These are phyloP conservation scores for Triticum dicoccoides DNA, from an alignment of 176 grass and related monocot species.

Conservation along the genomic window DNA sequence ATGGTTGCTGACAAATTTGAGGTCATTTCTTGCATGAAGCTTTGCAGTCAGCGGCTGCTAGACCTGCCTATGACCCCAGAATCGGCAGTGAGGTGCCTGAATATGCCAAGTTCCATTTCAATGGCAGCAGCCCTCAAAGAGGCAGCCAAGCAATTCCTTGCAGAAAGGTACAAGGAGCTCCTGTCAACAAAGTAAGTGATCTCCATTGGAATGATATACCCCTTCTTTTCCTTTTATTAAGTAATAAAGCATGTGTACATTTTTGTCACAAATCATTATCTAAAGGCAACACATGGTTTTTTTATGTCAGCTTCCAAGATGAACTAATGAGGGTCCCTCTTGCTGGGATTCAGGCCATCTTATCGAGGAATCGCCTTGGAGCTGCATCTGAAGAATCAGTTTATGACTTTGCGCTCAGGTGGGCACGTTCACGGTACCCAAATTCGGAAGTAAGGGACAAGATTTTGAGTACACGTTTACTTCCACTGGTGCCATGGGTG, in stretches of 20 bases:
- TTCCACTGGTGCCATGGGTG: slow-evolving; percentile 18
- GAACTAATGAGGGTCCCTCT: slow-evolving; percentile 63
- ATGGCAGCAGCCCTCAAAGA: slow-evolving; percentile 14
- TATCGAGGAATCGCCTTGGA: slow-evolving; percentile 68
- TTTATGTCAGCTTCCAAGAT: slow-evolving; percentile 62
- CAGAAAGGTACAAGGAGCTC: slow-evolving; percentile 51
- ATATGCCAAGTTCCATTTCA: slow-evolving; percentile 66
- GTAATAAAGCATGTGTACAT: too few relatives aligned
- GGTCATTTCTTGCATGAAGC: background rate
- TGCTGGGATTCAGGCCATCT: slow-evolving; percentile 29
- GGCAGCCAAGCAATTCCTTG: slow-evolving; percentile 58
- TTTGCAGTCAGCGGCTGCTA: background rate
- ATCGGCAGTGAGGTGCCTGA: slow-evolving; percentile 73
- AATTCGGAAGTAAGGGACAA: slow-evolving; percentile 61
- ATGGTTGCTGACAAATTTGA: background rate
- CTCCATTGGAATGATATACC: background rate
- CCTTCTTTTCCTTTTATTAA: background rate
- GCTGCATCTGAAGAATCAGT: slow-evolving; percentile 71
- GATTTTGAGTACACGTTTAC: slow-evolving; percentile 51
- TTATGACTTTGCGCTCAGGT: slow-evolving; percentile 72
- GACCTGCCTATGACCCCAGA: slow-evolving; percentile 73
- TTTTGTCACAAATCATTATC: too few relatives aligned
- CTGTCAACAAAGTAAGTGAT: slow-evolving; percentile 38
- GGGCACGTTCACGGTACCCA: slow-evolving; percentile 55
- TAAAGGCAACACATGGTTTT: background rate